A percentile compares a stretch with the other conserved stretches of the same genome.
Evolutionary conservation across 768 basidiomycete species (phyloP).

Genomic region (Sporobolomyces roseus): DNA sequence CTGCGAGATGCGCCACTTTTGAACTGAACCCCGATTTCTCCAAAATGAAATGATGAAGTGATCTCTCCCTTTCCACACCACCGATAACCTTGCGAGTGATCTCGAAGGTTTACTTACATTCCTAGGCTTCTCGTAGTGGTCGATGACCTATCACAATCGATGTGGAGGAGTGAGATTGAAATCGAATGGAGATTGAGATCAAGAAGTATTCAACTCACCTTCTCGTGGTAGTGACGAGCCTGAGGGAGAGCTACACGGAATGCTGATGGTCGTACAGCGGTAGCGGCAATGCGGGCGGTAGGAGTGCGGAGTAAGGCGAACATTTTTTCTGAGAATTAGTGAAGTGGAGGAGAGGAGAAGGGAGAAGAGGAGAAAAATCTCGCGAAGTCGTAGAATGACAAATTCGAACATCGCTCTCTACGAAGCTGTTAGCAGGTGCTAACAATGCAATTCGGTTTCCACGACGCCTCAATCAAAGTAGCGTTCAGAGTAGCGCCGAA

Average conservation of each 20-base stretch:
- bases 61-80: neutral
- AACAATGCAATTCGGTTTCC: too few relatives aligned
- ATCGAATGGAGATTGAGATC: neutral
- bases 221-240: slow-evolving; percentile 40
- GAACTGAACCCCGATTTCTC: neutral
- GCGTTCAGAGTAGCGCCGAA: too few relatives aligned
- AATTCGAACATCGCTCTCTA: too few relatives aligned
- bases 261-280: neutral
- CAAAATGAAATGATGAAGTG: neutral
- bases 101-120: slow-evolving; percentile 70
- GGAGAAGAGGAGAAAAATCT: neutral
- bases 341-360: slow-evolving; percentile 1
- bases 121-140: slow-evolving; percentile 94
- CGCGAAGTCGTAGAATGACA: neutral
- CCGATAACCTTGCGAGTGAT: neutral
- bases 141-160: slow-evolving; percentile 68
- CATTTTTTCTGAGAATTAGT: slow-evolving; percentile 3
- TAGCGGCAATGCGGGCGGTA: slow-evolving; percentile 9
- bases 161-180: too few relatives aligned
- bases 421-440: too few relatives aligned
- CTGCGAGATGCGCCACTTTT: too few relatives aligned
- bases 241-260: slow-evolving; percentile 23
- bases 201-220: slow-evolving; percentile 23
- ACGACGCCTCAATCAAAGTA: too few relatives aligned
- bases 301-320: slow-evolving; percentile 18